phyloP scores from a whole-genome alignment of 768 basidiomycete species.

The Kwoniella dendrophila region DNA sequence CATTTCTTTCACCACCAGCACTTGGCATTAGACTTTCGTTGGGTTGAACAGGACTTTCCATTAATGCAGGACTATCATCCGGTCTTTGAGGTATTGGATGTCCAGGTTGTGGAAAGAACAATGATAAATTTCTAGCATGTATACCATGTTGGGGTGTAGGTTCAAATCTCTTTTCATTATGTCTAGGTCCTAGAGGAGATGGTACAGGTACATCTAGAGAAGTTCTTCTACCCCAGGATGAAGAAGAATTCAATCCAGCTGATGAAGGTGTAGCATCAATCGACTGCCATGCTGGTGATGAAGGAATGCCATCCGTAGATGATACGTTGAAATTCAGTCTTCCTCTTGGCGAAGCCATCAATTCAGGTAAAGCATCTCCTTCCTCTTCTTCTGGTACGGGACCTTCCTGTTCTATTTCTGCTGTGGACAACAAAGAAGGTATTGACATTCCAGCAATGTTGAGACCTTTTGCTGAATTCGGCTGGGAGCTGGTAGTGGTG shows the following conservation, averaged over 20 bases:
- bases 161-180: constrained; percentile 24
- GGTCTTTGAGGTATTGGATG: constrained; percentile 61
- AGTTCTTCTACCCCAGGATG: constrained; percentile 16
- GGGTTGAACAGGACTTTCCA: constrained; percentile 58
- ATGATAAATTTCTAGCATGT: constrained; percentile 86
- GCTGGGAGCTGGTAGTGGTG: background rate
- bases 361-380: constrained; percentile 21
- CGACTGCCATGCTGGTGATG: constrained; percentile 32
- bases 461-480: constrained; percentile 18
- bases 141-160: constrained; percentile 57
- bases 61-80: constrained; percentile 60
- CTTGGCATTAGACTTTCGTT: constrained; percentile 13
- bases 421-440: constrained; percentile 7
- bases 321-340: constrained; percentile 19
- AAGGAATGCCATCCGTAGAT: constrained; percentile 14
- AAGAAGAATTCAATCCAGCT: constrained; percentile 18
- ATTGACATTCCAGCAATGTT: constrained; percentile 26
- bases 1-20: constrained; percentile 65
- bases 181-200: constrained; percentile 17
- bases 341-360: constrained; percentile 20
- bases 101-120: constrained; percentile 87
- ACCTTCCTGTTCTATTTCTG: constrained; percentile 12
- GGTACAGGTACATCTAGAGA: constrained; percentile 24
- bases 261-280: constrained; percentile 20
- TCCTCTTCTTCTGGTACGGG: constrained; percentile 17